Percentiles rank a stretch among this genome's conserved stretches.
These are phyloP conservation scores for Penicillium manginii DNA, from an alignment of 495 filamentous ascomycete species.

Conservation along the genomic window DNA sequence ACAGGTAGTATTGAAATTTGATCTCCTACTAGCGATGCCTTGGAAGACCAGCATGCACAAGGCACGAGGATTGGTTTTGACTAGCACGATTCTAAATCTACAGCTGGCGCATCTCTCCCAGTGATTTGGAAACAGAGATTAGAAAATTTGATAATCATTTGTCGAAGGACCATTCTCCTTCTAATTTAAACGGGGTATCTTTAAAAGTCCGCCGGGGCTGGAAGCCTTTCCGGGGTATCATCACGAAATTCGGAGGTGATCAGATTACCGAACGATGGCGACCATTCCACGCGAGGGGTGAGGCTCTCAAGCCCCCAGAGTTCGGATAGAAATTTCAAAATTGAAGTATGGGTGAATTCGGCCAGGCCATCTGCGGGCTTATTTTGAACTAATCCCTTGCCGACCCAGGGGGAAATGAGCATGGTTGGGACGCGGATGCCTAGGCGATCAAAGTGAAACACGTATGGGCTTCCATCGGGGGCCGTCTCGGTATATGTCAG, in stretches of 20 bases:
- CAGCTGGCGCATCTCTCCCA: no score
- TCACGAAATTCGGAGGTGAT: conserved; percentile 32
- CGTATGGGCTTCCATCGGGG: conserved; percentile 43
- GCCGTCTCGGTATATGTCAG: conserved; percentile 48
- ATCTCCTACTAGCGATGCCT: no score
- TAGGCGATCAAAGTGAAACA: conserved; percentile 54
- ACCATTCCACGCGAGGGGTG: conserved; percentile 48
- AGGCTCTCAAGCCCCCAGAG: conserved; percentile 49
- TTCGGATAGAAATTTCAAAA: conserved; percentile 46
- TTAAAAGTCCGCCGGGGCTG: conserved; percentile 31
- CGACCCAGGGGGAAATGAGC: conserved; percentile 54
- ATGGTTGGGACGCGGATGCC: conserved; percentile 54
- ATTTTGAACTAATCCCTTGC: conserved; percentile 48
- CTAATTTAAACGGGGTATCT: conserved; percentile 5
- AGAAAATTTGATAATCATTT: no score
- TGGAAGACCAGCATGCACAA: no score
- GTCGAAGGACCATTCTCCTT: background rate
- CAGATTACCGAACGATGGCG: conserved; percentile 43
- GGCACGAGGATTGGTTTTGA: no score
- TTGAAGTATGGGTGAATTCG: conserved; percentile 51
- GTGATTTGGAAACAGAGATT: no score
- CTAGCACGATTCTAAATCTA: no score
- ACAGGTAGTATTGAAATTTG: no score
- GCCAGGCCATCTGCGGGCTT: conserved; percentile 29
- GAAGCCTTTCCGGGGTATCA: conserved; percentile 34